Evolutionary conservation across 73 alveolate genomes (phyloP).

Genomic region (Durusdinium trenchii): DNA sequence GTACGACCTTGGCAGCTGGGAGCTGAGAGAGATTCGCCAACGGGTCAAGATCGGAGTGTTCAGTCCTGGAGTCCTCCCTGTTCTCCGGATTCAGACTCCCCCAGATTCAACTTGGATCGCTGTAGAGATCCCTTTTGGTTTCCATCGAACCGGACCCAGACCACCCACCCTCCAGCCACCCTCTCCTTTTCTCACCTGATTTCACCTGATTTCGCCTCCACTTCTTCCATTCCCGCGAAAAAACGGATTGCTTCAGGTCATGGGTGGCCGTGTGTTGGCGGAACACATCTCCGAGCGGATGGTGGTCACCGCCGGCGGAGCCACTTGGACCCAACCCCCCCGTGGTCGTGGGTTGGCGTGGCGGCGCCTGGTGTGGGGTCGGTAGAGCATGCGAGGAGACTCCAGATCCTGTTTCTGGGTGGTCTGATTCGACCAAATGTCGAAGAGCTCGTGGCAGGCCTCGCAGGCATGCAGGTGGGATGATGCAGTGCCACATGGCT

Average conservation of each 20-base stretch:
- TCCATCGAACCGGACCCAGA: not conserved
- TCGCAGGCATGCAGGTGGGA: too few relatives aligned
- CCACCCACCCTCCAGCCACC: not conserved
- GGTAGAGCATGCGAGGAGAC: too few relatives aligned
- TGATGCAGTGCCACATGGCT: too few relatives aligned
- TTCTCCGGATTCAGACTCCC: too few relatives aligned
- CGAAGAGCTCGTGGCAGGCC: too few relatives aligned
- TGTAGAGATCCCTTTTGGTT: not conserved
- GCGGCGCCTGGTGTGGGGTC: too few relatives aligned
- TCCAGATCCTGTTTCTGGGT: too few relatives aligned
- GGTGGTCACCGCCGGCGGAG: slow-evolving; percentile 83
- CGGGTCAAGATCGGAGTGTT: not conserved
- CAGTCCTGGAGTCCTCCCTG: not conserved
- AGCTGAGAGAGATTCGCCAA: not conserved
- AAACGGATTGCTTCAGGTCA: too few relatives aligned
- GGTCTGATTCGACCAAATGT: too few relatives aligned
- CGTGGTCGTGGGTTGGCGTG: too few relatives aligned
- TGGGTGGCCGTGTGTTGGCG: slow-evolving; percentile 89
- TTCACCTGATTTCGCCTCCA: not conserved
- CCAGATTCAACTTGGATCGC: not conserved
- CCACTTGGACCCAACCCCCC: too few relatives aligned
- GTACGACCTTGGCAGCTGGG: slow-evolving; percentile 62
- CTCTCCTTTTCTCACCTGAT: not conserved
- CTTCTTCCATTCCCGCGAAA: not conserved
- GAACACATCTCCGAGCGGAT: slow-evolving; percentile 91